These are phyloP conservation scores for Rutidosis leptorrhynchoides DNA, from an alignment of 129 eudicot species.

Conservation along the genomic window DNA sequence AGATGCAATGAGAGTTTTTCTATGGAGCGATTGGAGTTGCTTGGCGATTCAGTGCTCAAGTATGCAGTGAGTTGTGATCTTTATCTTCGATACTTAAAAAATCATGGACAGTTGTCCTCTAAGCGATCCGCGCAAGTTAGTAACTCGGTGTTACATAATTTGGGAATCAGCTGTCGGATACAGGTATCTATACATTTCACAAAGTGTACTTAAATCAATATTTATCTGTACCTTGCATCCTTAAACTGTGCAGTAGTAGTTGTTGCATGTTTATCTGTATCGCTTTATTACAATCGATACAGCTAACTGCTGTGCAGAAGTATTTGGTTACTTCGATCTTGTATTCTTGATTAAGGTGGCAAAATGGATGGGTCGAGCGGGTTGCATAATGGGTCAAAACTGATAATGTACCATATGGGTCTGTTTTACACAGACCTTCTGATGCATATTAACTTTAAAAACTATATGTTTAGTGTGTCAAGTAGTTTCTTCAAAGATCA, in stretches of 20 bases:
- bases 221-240: slow-evolving; percentile 9
- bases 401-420: neutral
- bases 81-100: slow-evolving; percentile 55
- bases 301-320: neutral
- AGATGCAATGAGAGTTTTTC: slow-evolving; percentile 86
- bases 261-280: slow-evolving; percentile 20
- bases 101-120: slow-evolving; percentile 62
- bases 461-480: neutral
- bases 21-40: slow-evolving; percentile 92
- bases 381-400: neutral
- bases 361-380: neutral
- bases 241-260: neutral
- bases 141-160: slow-evolving; percentile 62
- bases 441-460: neutral
- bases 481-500: neutral
- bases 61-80: slow-evolving; percentile 75
- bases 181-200: slow-evolving; percentile 43
- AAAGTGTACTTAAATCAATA: neutral
- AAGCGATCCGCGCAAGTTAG: slow-evolving; percentile 51
- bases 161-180: slow-evolving; percentile 53
- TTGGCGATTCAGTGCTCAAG: slow-evolving; percentile 91
- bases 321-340: neutral
- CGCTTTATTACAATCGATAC: neutral
- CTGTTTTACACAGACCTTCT: neutral
- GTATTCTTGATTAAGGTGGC: slow-evolving; percentile 6